A percentile compares a stretch with the other conserved stretches of the same genome.
Conservation (phyloP, 139 green algal species). For the Axilococcus clingmanii region DNA sequence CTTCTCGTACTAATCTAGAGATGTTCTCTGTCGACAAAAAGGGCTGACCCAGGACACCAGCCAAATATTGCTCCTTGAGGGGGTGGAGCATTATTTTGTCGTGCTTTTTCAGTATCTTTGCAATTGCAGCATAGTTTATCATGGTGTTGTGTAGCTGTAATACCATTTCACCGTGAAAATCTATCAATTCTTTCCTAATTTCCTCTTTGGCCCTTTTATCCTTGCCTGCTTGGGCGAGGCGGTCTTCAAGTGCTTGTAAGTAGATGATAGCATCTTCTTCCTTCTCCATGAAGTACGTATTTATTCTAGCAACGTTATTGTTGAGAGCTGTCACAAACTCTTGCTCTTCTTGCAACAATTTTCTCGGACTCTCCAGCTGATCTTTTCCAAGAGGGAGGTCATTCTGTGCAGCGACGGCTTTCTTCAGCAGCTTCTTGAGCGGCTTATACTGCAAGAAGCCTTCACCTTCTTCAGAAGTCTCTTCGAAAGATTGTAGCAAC, state of each 20-base stretch:
- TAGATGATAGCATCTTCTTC: slow-evolving; percentile 75
- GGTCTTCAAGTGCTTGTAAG: slow-evolving; percentile 36
- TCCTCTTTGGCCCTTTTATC: background rate
- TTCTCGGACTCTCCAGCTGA: too few species aligned
- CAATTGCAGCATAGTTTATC: slow-evolving; percentile 64
- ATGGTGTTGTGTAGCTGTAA: slow-evolving; percentile 70
- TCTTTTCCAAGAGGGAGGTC: too few species aligned
- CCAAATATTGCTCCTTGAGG: slow-evolving; percentile 46
- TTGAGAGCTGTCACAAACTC: background rate
- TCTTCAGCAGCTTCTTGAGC: slow-evolving; percentile 42
- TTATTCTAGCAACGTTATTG: slow-evolving; percentile 36
- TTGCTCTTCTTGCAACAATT: background rate
- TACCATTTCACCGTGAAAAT: slow-evolving; percentile 44
- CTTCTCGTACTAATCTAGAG: slow-evolving; percentile 43
- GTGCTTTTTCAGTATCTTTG: slow-evolving; percentile 90
- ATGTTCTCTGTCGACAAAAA: slow-evolving; percentile 62
- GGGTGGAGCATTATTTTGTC: slow-evolving; percentile 59
- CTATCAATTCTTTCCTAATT: slow-evolving; percentile 4
- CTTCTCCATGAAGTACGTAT: slow-evolving; percentile 63
- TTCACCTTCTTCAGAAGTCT: slow-evolving; percentile 5
- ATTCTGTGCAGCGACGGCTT: slow-evolving; percentile 15
- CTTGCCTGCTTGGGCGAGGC: background rate
- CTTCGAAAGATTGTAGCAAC: slow-evolving; percentile 27
- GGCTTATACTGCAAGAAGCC: slow-evolving; percentile 5
- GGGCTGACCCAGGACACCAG: slow-evolving; percentile 61